These are phyloP conservation scores for Annulohypoxylon stygium DNA, from an alignment of 495 filamentous ascomycete species.

Conservation along the genomic window DNA sequence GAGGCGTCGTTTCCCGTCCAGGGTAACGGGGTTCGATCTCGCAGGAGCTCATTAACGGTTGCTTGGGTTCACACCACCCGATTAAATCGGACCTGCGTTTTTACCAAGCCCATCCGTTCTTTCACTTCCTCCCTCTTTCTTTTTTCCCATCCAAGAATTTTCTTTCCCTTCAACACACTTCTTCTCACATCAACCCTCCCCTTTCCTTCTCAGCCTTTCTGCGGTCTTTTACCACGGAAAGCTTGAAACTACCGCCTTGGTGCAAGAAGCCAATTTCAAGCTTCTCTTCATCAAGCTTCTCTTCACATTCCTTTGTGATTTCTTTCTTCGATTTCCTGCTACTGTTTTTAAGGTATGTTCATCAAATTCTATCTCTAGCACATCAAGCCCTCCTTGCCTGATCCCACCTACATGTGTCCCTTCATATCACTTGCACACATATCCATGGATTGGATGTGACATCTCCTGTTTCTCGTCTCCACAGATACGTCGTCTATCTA, in stretches of 20 bases:
- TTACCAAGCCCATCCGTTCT: not conserved
- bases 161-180: conserved; percentile 1
- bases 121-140: not conserved
- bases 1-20: not conserved
- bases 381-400: not conserved
- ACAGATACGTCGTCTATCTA: not conserved
- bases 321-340: not conserved
- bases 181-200: not conserved
- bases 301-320: not conserved
- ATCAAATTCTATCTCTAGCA: not conserved
- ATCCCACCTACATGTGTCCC: not conserved
- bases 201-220: not conserved
- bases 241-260: not conserved
- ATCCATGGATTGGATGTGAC: no score
- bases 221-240: not conserved
- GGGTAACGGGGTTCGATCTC: not conserved
- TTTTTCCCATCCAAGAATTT: not conserved
- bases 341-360: not conserved
- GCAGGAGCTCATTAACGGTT: not conserved
- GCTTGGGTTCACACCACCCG: not conserved
- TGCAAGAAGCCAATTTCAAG: not conserved
- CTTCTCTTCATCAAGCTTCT: not conserved
- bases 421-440: not conserved
- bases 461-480: not conserved
- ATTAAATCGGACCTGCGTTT: not conserved